These are phyloP conservation scores for Penicillium coprophilum DNA, from an alignment of 495 filamentous ascomycete genomes.

Conservation along the genomic window DNA sequence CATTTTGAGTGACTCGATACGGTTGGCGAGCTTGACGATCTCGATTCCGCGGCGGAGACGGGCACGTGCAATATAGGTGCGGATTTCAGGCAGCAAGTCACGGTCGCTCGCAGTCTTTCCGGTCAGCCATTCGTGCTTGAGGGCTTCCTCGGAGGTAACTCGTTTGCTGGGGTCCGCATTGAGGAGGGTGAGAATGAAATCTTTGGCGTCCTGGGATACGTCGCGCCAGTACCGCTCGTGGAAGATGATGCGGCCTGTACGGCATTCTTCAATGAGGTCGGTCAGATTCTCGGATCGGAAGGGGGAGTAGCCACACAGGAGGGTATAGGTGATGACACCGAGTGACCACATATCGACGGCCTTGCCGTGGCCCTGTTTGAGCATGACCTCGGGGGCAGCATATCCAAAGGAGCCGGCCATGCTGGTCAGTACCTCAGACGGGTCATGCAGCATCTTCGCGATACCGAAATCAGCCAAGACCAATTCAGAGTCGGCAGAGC, in stretches of 20 bases:
- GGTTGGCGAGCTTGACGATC: constrained; percentile 93
- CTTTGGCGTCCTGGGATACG: constrained; percentile 92
- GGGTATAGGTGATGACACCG: constrained; percentile 97
- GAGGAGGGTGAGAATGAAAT: constrained; percentile 83
- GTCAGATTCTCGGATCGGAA: constrained; percentile 93
- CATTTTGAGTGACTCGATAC: constrained; percentile 95
- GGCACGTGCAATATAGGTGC: constrained; percentile 86
- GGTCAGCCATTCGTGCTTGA: constrained; percentile 86
- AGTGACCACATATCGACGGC: constrained; percentile 99
- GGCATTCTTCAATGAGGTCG: constrained; percentile 95
- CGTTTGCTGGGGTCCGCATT: constrained; percentile 76
- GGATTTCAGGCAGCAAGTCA: constrained; percentile 96
- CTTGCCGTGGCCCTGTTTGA: constrained; percentile 95
- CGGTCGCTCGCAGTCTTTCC: constrained; percentile 89
- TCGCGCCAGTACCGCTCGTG: constrained; percentile 99
- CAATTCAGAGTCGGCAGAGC: constrained; percentile 71
- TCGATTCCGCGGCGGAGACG: constrained; percentile 93
- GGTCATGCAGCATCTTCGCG: constrained; percentile 93
- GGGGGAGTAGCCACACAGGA: constrained; percentile 98
- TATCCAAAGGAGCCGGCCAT: constrained; percentile 99
- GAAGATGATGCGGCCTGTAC: constrained; percentile 85
- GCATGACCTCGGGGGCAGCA: constrained; percentile 96
- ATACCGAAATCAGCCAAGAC: constrained; percentile 98
- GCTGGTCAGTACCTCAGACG: constrained; percentile 88
- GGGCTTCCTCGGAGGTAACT: constrained; percentile 76